Percentiles rank a stretch among this genome's conserved stretches.
These are phyloP conservation scores for Russula ochroleuca DNA, from an alignment of 768 basidiomycete genomes.

Conservation along the genomic window DNA sequence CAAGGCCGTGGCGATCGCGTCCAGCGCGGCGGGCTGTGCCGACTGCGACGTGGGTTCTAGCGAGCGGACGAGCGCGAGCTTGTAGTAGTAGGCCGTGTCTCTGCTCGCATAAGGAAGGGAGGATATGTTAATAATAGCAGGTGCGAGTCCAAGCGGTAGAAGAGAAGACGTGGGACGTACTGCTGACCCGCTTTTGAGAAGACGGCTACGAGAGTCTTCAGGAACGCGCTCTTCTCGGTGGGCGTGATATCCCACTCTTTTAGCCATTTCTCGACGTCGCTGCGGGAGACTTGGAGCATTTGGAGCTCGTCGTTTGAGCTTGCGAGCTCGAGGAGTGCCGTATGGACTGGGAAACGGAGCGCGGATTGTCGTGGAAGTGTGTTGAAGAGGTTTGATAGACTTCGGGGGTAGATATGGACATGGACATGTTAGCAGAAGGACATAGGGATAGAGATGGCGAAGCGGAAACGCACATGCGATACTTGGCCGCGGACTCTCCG, in stretches of 20 bases:
- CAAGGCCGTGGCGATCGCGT: slow-evolving; percentile 60
- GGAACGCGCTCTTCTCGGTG: slow-evolving; percentile 60
- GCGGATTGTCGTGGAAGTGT: slow-evolving; percentile 61
- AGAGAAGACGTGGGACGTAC: slow-evolving; percentile 53
- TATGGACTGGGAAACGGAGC: slow-evolving; percentile 60
- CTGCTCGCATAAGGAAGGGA: slow-evolving; percentile 37
- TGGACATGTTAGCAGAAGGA: neutral
- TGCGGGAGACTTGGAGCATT: slow-evolving; percentile 52
- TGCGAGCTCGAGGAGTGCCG: slow-evolving; percentile 56
- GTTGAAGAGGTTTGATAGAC: slow-evolving; percentile 81
- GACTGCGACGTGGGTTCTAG: slow-evolving; percentile 52
- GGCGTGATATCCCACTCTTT: slow-evolving; percentile 66
- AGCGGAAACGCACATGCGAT: slow-evolving; percentile 58
- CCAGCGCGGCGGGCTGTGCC: slow-evolving; percentile 51
- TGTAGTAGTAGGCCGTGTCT: slow-evolving; percentile 58
- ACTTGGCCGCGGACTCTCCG: slow-evolving; percentile 57
- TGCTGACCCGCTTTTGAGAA: slow-evolving; percentile 52
- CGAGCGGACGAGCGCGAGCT: slow-evolving; percentile 55
- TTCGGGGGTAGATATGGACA: slow-evolving; percentile 31
- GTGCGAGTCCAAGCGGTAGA: neutral
- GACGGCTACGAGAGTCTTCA: slow-evolving; percentile 58
- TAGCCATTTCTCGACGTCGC: slow-evolving; percentile 71
- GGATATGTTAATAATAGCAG: neutral
- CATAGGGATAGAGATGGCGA: neutral
- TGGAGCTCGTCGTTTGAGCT: slow-evolving; percentile 57